Conservation (phyloP, 257 asterid species). For the Ophiorrhiza pumila region DNA sequence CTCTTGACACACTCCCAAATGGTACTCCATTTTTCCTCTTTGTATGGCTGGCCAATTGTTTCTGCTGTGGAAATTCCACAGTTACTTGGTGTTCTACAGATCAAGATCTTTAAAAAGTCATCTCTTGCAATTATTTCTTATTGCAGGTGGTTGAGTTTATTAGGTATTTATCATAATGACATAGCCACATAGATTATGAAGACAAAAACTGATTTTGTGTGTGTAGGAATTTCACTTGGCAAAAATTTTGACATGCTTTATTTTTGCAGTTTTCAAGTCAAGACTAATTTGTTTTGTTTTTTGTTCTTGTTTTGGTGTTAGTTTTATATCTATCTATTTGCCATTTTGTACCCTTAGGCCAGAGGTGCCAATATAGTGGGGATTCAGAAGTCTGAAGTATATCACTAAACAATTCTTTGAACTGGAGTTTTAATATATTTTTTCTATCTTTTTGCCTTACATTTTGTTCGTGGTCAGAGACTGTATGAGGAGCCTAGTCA, state of each 20-base stretch:
- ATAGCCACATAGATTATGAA: neutral
- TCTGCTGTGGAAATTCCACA: neutral
- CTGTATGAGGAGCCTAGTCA: neutral
- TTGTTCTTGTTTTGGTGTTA: too few species aligned
- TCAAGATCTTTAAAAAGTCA: neutral
- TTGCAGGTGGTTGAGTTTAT: too few species aligned
- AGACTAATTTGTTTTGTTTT: too few species aligned
- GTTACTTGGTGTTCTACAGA: neutral
- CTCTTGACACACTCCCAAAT: slow-evolving; percentile 78
- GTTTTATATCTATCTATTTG: neutral
- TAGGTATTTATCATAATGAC: neutral
- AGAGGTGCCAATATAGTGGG: neutral
- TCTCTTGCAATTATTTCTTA: neutral
- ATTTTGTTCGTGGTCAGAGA: too few species aligned
- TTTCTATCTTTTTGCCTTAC: neutral
- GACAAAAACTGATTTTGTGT: too few species aligned
- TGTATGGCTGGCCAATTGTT: neutral
- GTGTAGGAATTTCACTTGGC: neutral
- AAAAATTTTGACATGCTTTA: neutral
- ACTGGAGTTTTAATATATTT: neutral
- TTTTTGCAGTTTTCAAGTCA: too few species aligned
- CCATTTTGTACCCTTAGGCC: too few species aligned
- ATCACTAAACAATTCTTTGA: neutral
- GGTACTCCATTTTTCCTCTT: slow-evolving; percentile 42
- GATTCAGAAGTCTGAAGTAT: neutral